Evolutionary conservation across 352 stramenopile species (phyloP).

Genomic region (Phytophthora cryptogea): DNA sequence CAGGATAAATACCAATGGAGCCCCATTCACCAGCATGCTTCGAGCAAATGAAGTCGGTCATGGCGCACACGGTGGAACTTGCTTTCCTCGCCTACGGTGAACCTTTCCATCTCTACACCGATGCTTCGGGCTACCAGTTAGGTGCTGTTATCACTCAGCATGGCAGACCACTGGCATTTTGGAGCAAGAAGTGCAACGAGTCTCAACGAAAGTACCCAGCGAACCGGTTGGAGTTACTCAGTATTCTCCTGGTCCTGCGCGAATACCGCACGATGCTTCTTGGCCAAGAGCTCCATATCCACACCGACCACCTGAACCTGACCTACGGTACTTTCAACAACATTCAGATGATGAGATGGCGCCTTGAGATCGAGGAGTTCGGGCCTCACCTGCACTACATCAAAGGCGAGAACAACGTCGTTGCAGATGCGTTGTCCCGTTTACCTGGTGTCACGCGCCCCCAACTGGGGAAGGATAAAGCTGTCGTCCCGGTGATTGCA

Average conservation of each 20-base stretch:
- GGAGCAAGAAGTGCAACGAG: slow-evolving; percentile 12
- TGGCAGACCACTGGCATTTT: slow-evolving; percentile 1
- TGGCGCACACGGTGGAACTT: slow-evolving; percentile 7
- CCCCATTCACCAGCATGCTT: not conserved
- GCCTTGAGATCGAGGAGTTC: slow-evolving; percentile 16
- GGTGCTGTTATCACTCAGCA: slow-evolving; percentile 10
- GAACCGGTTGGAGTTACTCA: slow-evolving; percentile 2
- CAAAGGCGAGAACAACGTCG: slow-evolving; percentile 7
- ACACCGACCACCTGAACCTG: slow-evolving; percentile 17
- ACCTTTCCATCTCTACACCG: slow-evolving; percentile 9
- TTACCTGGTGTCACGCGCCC: not conserved
- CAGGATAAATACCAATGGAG: slow-evolving; percentile 1
- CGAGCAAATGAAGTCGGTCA: slow-evolving; percentile 3
- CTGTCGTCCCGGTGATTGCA: not conserved
- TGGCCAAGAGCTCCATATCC: slow-evolving; percentile 9
- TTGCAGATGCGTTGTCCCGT: slow-evolving; percentile 7
- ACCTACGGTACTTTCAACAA: slow-evolving; percentile 12
- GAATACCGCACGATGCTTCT: slow-evolving; percentile 6
- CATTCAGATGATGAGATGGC: slow-evolving; percentile 9
- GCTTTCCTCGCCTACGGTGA: slow-evolving; percentile 1
- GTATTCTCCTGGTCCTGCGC: slow-evolving; percentile 4
- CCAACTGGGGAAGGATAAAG: not conserved
- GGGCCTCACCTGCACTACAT: slow-evolving; percentile 4
- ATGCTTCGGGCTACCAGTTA: slow-evolving; percentile 1
- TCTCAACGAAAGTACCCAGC: slow-evolving; percentile 4